Percentiles rank a stretch among this genome's conserved stretches.
These are phyloP conservation scores for Collybiopsis luxurians DNA, from an alignment of 768 basidiomycete genomes.

Conservation along the genomic window DNA sequence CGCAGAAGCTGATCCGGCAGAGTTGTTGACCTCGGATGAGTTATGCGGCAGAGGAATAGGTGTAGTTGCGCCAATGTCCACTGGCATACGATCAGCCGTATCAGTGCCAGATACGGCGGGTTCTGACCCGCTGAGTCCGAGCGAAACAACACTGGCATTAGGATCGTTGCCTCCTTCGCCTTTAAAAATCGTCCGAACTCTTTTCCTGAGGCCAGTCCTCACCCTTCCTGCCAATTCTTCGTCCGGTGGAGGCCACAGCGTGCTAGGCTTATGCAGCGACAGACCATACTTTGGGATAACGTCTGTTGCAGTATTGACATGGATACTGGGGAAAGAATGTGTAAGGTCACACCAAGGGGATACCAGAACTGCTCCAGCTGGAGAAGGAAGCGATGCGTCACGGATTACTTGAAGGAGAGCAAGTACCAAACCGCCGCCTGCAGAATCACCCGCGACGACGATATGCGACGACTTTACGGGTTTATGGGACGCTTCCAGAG, in stretches of 20 bases:
- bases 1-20: constrained; percentile 18
- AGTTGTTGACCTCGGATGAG: not conserved
- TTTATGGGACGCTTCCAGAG: constrained; percentile 69
- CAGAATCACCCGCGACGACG: constrained; percentile 87
- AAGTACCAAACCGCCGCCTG: constrained; percentile 85
- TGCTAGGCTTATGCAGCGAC: constrained; percentile 75
- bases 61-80: constrained; percentile 49
- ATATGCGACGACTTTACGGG: constrained; percentile 82
- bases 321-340: constrained; percentile 90
- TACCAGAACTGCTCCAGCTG: constrained; percentile 86
- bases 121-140: not conserved
- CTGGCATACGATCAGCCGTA: constrained; percentile 22
- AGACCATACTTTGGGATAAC: constrained; percentile 76
- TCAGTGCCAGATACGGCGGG: not conserved
- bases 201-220: constrained; percentile 56
- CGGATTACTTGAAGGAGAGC: constrained; percentile 86
- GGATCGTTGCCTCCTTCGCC: not conserved
- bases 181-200: constrained; percentile 56
- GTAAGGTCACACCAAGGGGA: constrained; percentile 94
- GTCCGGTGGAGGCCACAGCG: constrained; percentile 74
- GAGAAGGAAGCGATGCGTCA: constrained; percentile 75
- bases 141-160: not conserved
- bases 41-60: constrained; percentile 32
- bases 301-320: constrained; percentile 83
- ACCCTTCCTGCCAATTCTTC: constrained; percentile 58